Percentiles rank a stretch among this genome's conserved stretches.
Conservation (phyloP, 495 filamentous ascomycete genomes). For the Pyrenula massariospora region DNA sequence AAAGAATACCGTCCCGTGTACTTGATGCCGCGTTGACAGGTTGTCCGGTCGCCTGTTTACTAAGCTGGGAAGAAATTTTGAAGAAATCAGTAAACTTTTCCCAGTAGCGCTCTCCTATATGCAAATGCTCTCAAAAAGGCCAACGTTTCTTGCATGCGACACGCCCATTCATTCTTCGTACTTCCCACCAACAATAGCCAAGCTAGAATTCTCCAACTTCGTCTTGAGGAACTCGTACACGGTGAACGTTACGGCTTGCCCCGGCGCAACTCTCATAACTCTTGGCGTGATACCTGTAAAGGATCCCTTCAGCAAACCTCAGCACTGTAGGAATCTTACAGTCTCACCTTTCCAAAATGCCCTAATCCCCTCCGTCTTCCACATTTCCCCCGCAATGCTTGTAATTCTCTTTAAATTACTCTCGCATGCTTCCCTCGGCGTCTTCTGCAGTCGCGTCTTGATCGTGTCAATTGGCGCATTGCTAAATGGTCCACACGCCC, state of each 20-base stretch:
- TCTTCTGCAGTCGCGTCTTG: conserved; percentile 93
- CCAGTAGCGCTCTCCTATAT: too few relatives aligned
- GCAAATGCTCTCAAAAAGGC: too few relatives aligned
- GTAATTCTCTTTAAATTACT: conserved; percentile 66
- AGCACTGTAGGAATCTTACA: not conserved
- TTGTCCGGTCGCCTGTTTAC: too few relatives aligned
- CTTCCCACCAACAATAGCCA: conserved; percentile 48
- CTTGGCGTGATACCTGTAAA: conserved; percentile 75
- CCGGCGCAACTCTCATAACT: conserved; percentile 94
- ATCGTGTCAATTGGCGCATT: conserved; percentile 99
- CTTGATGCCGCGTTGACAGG: too few relatives aligned
- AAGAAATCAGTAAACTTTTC: too few relatives aligned
- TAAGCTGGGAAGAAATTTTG: too few relatives aligned
- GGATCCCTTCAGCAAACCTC: not conserved
- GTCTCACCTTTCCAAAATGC: conserved; percentile 74
- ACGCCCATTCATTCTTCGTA: conserved; percentile 63
- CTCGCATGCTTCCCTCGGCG: conserved; percentile 68
- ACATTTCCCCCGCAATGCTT: conserved; percentile 80
- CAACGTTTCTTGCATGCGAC: too few relatives aligned
- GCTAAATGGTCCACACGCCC: conserved; percentile 88
- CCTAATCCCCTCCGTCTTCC: conserved; percentile 83
- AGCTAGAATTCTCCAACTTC: conserved; percentile 62
- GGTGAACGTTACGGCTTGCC: conserved; percentile 96
- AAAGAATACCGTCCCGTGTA: too few relatives aligned
- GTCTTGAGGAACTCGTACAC: conserved; percentile 90